Base-by-base conservation (phyloP, 805 yeast genomes). In the Candida xiaguanensis region DNA sequence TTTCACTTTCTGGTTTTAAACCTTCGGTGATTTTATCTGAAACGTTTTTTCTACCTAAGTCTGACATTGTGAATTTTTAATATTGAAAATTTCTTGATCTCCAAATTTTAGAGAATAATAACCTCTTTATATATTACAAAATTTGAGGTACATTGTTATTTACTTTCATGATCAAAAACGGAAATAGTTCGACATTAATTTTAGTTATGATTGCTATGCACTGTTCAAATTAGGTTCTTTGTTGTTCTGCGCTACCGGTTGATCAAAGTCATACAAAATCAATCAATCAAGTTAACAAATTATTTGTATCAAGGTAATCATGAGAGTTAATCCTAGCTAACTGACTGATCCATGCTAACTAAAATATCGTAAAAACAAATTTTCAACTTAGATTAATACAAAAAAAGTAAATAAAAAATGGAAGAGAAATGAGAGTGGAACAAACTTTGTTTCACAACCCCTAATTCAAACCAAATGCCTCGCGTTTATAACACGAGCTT, bases 41-140 rank as follows among this genome's bases (percentile, higher is more conserved):
- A 58, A 87, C 74, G 59, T 76, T 67, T 70, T 88, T 87, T 82
- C 95, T 84, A 55, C 84, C 86, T 45, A 74, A 57, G 62, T 70
- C 69, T 48, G 69, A 58, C 69, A 63, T 63, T 15, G 24, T 31
- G 43, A 6, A 11, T 5, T 8, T 30, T 11, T 30, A 5, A 18
- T 5, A 20, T 30, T 5, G n/a, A 31, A 16, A 30, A 5, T 30
- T 5, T 5, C 12, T 18, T 30, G 34, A 20, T 26, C 9, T 26
- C 14, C 14, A 26, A 31, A n/a, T 12, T 26, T 15, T 6, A 6
- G 5, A 29, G 4, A 12, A 16, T 5, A 29, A 7, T 13, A 9
- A 13, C 24, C 14, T 16, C 22, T 19, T 8, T 31, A 4, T 31
- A 8, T 31, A 17, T 5, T 5, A 12, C 12, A 5, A 12, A 31